Evolutionary conservation across 2,329 filamentous ascomycete species (phyloP).

Genomic region (Aspergillus brunneoviolaceus): DNA sequence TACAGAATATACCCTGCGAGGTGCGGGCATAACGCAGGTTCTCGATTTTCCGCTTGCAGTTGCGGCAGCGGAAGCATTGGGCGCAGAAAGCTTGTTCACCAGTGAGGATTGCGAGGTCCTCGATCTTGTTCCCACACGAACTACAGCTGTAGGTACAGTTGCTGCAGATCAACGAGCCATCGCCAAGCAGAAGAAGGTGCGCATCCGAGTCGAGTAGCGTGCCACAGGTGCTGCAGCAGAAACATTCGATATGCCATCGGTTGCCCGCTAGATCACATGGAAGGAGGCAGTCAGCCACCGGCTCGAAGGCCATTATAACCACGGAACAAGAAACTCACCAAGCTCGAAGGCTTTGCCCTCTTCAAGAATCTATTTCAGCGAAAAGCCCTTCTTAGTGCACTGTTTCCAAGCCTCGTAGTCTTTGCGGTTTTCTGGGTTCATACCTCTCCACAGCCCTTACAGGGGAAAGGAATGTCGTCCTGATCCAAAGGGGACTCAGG

Average conservation of each 20-base stretch:
- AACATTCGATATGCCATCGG: slow-evolving; percentile 98
- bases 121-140: slow-evolving; percentile 95
- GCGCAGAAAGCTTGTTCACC: slow-evolving; percentile 98
- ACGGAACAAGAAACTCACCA: slow-evolving; percentile 56
- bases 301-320: neutral
- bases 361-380: slow-evolving; percentile 73
- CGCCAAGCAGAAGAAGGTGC: slow-evolving; percentile 92
- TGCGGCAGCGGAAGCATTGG: slow-evolving; percentile 93
- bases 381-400: slow-evolving; percentile 14
- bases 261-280: slow-evolving; percentile 69
- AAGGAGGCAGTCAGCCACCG: slow-evolving; percentile 25
- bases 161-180: slow-evolving; percentile 97
- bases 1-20: slow-evolving; percentile 98
- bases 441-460: slow-evolving; percentile 92
- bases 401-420: neutral
- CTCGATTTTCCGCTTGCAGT: slow-evolving; percentile 98
- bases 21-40: slow-evolving; percentile 96
- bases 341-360: slow-evolving; percentile 98
- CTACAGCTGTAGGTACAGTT: slow-evolving; percentile 99
- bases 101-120: slow-evolving; percentile 94
- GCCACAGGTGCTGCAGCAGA: slow-evolving; percentile 92
- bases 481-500: slow-evolving; percentile 67
- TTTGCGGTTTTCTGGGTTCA: slow-evolving; percentile 14
- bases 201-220: slow-evolving; percentile 97
- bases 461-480: slow-evolving; percentile 79